These are phyloP conservation scores for Rostrohypoxylon terebratum DNA, from an alignment of 495 filamentous ascomycete species.

Conservation along the genomic window DNA sequence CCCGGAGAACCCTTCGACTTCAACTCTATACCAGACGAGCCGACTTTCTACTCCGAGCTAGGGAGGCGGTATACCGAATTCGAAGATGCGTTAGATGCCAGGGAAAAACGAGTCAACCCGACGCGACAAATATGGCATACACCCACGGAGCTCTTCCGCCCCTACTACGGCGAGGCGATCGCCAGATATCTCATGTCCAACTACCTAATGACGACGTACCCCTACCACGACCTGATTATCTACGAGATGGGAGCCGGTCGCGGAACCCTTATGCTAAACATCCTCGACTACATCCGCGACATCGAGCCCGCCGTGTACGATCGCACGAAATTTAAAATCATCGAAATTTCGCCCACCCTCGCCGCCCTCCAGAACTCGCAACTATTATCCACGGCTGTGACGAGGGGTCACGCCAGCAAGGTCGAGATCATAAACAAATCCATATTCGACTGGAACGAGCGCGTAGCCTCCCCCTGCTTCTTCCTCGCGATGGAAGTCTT, in stretches of 20 bases:
- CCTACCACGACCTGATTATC: conserved; percentile 96
- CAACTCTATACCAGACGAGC: conserved; percentile 79
- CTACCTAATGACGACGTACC: conserved; percentile 93
- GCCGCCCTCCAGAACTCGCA: conserved; percentile 81
- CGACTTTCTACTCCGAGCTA: conserved; percentile 80
- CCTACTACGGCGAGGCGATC: conserved; percentile 97
- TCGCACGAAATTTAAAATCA: conserved; percentile 92
- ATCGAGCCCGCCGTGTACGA: conserved; percentile 91
- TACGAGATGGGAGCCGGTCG: conserved; percentile 99
- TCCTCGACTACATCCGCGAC: conserved; percentile 94
- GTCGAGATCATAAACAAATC: conserved; percentile 95
- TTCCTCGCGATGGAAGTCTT: conserved; percentile 99
- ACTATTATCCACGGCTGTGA: conserved; percentile 69
- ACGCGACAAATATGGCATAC: conserved; percentile 98
- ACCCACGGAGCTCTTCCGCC: conserved; percentile 94
- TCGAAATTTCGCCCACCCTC: conserved; percentile 88
- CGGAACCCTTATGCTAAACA: conserved; percentile 97
- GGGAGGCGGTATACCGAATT: conserved; percentile 86
- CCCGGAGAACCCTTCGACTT: conserved; percentile 96
- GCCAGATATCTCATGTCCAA: conserved; percentile 93
- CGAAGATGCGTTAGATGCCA: conserved; percentile 85
- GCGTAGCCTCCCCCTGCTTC: conserved; percentile 91
- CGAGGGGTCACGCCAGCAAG: conserved; percentile 79
- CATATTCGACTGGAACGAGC: conserved; percentile 91
- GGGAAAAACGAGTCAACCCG: conserved; percentile 67